Evolutionary conservation across 495 filamentous ascomycete genomes (phyloP).

Genomic region (Pyrenopolyporus hunteri): DNA sequence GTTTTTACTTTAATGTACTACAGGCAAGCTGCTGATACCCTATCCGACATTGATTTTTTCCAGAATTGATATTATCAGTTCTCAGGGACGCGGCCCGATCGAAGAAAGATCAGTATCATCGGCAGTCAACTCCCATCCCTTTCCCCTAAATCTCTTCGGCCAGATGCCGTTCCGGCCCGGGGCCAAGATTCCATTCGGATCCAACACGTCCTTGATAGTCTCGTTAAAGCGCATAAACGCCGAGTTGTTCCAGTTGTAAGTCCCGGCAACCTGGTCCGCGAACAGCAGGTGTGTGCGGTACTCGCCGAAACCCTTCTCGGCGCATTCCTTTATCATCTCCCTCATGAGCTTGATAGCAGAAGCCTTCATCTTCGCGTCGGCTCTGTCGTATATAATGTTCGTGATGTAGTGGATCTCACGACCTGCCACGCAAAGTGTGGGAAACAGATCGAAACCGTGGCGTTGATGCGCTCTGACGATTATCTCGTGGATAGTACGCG

Average conservation of each 20-base stretch:
- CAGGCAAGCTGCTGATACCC: conserved; percentile 34
- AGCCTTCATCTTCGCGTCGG: conserved; percentile 41
- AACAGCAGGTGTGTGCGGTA: conserved; percentile 59
- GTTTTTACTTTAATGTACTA: too few species aligned
- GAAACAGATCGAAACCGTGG: conserved; percentile 59
- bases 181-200: conserved; percentile 57
- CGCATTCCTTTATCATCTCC: conserved; percentile 50
- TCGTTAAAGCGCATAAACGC: conserved; percentile 58
- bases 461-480: conserved; percentile 45
- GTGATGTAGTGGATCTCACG: conserved; percentile 64
- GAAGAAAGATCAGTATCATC: conserved; percentile 36
- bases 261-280: conserved; percentile 58
- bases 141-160: conserved; percentile 53
- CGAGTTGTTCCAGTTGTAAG: conserved; percentile 58
- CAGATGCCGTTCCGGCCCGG: conserved; percentile 59
- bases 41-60: conserved; percentile 4
- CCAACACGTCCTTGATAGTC: conserved; percentile 56
- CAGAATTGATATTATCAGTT: conserved; percentile 4
- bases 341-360: conserved; percentile 48
- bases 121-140: conserved; percentile 46
- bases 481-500: conserved; percentile 52
- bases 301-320: conserved; percentile 55
- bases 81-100: conserved; percentile 26
- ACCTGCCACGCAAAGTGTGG: conserved; percentile 57
- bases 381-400: conserved; percentile 53